These are phyloP conservation scores for Eucalyptus melliodora DNA, from an alignment of 345 rosid species.

Conservation along the genomic window DNA sequence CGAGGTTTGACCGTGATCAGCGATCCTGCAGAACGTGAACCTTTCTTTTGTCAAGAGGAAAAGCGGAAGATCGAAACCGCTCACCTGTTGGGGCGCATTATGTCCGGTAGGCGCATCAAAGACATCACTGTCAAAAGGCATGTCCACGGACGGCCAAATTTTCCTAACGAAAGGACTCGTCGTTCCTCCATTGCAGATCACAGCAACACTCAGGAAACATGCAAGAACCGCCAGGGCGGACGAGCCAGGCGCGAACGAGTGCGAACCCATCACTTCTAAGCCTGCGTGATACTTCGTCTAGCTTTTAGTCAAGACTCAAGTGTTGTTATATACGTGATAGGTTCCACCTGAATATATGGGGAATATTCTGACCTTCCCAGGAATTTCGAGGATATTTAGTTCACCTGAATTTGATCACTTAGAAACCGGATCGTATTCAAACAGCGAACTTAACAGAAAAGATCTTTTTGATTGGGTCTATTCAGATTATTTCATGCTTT, in stretches of 20 bases:
- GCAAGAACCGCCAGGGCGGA: neutral
- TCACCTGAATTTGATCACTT: neutral
- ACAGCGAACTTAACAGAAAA: neutral
- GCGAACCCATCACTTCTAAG: neutral
- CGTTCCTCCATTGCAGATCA: slow-evolving; percentile 2
- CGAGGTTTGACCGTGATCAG: neutral
- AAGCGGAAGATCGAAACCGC: neutral
- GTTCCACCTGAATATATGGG: neutral
- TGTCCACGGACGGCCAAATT: slow-evolving; percentile 12
- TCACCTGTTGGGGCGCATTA: slow-evolving; percentile 32
- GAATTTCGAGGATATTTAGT: neutral
- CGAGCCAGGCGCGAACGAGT: neutral
- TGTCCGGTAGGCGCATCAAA: slow-evolving; percentile 24
- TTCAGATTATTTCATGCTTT: neutral
- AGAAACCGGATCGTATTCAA: neutral
- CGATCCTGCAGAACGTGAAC: neutral
- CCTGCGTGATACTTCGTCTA: neutral
- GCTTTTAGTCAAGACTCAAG: neutral
- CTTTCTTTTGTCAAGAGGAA: neutral
- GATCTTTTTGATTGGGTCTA: neutral
- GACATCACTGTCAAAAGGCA: slow-evolving; percentile 23
- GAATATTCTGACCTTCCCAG: neutral
- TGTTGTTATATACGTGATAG: neutral
- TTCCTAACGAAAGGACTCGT: slow-evolving; percentile 28
- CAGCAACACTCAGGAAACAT: neutral